Base-by-base conservation (phyloP, 179 eudicot genomes). In the Sideroxylon spinosum region DNA sequence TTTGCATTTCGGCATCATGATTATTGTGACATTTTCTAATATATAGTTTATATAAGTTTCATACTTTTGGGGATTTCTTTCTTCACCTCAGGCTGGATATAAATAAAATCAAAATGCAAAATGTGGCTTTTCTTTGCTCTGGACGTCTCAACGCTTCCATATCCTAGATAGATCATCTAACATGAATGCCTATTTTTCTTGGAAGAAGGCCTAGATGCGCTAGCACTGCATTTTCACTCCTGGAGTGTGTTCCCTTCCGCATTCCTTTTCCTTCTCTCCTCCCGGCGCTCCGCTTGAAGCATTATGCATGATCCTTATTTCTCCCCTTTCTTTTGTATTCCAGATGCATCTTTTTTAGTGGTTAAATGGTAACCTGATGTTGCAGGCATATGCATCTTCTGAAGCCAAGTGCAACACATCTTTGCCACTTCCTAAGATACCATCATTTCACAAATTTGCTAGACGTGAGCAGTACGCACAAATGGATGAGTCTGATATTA, bases 361-460 rank as follows among this genome's bases (percentile, higher is more conserved):
- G 44, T 68, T 78, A 53, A 64, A 75, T 78, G 81, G 49, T 16
- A 28, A 94, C 85, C 70, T 64, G 79, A 12, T 61, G 20, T 78
- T 80, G 83, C 91, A 96, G 99, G 99, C 99, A 61, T 92, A 90
- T 89, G 91, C 93, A 78, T 88, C 94, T 55, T 87, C 91, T 26
- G 94, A 86, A 88, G 91, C 96, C 71, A 89, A 82, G 80, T 76
- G 80, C 79, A 93, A 81, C 81, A 82, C 85, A 59, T 70, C 81
- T 63, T 75, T 86, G 85, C 96, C 86, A 78, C 88, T 92, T 83
- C 99, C 99, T 17, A 96, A 96, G 89, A 92, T 96, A 84, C 93
- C 91, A 23, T 96, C 99, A 11, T 96, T 96, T 76, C 93, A 96
- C 78, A 96, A 96, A 85, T 96, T 91, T 81, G 96, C 98, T 53